A percentile compares a stretch with the other conserved stretches of the same genome.
phyloP scores from a whole-genome alignment of 352 stramenopile species.

The Phytophthora capsici region DNA sequence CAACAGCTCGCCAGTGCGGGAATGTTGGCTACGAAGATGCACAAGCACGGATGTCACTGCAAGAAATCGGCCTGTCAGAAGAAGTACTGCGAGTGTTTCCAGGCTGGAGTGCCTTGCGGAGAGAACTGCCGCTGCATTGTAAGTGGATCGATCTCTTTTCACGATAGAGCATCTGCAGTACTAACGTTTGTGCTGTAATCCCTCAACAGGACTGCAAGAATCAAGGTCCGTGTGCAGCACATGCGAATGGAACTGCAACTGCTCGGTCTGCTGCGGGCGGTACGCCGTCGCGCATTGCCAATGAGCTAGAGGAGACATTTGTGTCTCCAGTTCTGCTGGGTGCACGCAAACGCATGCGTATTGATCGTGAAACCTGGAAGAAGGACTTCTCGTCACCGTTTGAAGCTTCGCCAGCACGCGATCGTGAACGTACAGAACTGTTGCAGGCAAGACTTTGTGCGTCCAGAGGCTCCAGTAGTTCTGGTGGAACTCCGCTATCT shows the following conservation, averaged over 20 bases:
- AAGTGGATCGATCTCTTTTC: slow-evolving; percentile 30
- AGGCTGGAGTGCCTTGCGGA: slow-evolving; percentile 86
- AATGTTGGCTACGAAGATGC: slow-evolving; percentile 67
- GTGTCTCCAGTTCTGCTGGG: slow-evolving; percentile 66
- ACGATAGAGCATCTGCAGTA: not conserved
- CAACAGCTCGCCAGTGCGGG: slow-evolving; percentile 26
- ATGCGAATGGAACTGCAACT: slow-evolving; percentile 37
- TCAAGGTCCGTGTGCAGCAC: slow-evolving; percentile 55
- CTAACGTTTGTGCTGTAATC: slow-evolving; percentile 8
- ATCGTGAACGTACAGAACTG: slow-evolving; percentile 58
- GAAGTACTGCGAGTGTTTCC: slow-evolving; percentile 98
- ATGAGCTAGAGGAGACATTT: slow-evolving; percentile 60
- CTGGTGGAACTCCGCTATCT: slow-evolving; percentile 13
- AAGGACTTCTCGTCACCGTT: slow-evolving; percentile 77
- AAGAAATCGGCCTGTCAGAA: slow-evolving; percentile 97
- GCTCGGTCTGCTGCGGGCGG: slow-evolving; percentile 19
- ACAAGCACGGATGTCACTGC: slow-evolving; percentile 97
- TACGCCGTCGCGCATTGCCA: slow-evolving; percentile 33
- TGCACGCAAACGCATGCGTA: slow-evolving; percentile 63
- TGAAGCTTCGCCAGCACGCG: slow-evolving; percentile 55
- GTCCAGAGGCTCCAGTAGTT: slow-evolving; percentile 2
- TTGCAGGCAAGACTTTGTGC: slow-evolving; percentile 55
- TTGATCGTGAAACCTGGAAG: slow-evolving; percentile 72
- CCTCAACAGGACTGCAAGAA: slow-evolving; percentile 79
- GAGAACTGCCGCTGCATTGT: slow-evolving; percentile 92